A percentile compares a stretch with the other conserved stretches of the same genome.
These are phyloP conservation scores for Tetraselmis chui DNA, from an alignment of 139 green algal genomes.

Conservation along the genomic window DNA sequence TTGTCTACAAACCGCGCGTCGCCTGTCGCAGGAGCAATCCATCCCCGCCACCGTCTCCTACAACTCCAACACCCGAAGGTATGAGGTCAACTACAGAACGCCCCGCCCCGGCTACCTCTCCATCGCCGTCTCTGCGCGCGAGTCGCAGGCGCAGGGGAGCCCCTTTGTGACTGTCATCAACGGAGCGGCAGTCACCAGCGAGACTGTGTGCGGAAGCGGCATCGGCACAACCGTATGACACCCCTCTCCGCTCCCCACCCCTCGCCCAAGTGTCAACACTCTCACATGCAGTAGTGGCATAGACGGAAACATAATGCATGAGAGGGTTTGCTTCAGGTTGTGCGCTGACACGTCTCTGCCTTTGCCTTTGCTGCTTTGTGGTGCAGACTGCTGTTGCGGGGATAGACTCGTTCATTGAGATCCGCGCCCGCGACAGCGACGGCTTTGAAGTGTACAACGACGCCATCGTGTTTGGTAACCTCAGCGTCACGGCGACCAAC, in stretches of 20 bases:
- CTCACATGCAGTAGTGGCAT: not conserved
- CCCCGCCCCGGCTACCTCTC: not conserved
- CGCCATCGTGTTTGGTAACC: not conserved
- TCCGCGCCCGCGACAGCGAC: not conserved
- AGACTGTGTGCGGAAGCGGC: not conserved
- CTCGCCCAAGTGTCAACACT: not conserved
- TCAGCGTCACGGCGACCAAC: not conserved
- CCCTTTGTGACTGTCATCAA: not conserved
- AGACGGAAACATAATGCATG: not conserved
- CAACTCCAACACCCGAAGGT: not conserved
- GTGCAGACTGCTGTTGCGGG: not conserved
- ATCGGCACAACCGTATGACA: not conserved
- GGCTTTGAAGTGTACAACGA: not conserved
- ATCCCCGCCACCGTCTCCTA: not conserved
- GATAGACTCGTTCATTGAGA: not conserved
- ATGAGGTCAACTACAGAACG: not conserved
- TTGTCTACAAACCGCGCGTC: too few species aligned
- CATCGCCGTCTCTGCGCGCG: not conserved
- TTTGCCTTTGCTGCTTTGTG: too few species aligned
- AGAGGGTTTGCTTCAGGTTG: not conserved
- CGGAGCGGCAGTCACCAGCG: not conserved
- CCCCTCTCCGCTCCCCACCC: too few species aligned
- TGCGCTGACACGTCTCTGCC: not conserved
- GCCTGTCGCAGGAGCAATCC: not conserved
- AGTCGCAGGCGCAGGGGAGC: not conserved